phyloP scores from a whole-genome alignment of 2,329 filamentous ascomycete genomes.

The Hymenoscyphus occultus region DNA sequence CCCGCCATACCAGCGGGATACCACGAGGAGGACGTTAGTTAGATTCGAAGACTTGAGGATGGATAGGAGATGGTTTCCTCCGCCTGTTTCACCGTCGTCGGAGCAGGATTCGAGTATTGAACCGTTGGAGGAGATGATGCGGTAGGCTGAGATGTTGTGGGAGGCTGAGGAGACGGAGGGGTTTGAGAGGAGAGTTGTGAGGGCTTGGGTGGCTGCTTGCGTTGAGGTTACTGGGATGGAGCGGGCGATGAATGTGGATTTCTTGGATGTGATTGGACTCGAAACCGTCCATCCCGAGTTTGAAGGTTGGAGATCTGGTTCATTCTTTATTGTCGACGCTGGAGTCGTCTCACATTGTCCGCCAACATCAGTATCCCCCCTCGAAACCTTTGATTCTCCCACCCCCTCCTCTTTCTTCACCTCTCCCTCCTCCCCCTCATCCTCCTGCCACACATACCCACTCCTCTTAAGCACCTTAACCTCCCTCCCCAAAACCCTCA shows the following conservation, averaged over 20 bases:
- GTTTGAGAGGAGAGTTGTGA: slow-evolving; percentile 49
- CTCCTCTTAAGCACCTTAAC: slow-evolving; percentile 73
- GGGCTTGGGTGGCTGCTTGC: slow-evolving; percentile 42
- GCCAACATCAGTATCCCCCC: background rate
- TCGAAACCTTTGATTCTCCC: slow-evolving; percentile 6
- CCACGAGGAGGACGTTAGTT: slow-evolving; percentile 53
- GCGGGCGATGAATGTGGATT: slow-evolving; percentile 57
- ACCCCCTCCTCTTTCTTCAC: slow-evolving; percentile 9
- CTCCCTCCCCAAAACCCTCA: slow-evolving; percentile 70
- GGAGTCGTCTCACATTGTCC: slow-evolving; percentile 12
- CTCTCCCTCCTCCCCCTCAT: slow-evolving; percentile 14
- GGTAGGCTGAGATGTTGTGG: slow-evolving; percentile 48
- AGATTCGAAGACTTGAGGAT: slow-evolving; percentile 51
- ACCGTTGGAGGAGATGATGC: slow-evolving; percentile 24
- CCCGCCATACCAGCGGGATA: slow-evolving; percentile 62
- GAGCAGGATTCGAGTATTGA: slow-evolving; percentile 30
- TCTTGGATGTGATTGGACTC: slow-evolving; percentile 48
- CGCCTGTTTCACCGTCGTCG: slow-evolving; percentile 61
- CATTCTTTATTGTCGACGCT: background rate
- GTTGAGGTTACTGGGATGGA: slow-evolving; percentile 43
- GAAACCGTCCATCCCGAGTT: slow-evolving; percentile 48
- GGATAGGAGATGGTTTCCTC: slow-evolving; percentile 54
- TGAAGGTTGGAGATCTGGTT: slow-evolving; percentile 10
- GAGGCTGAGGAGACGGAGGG: slow-evolving; percentile 51
- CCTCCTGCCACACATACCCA: slow-evolving; percentile 59